Base-by-base conservation (phyloP, 2,329 filamentous ascomycete species). In the Fragosphaeria purpurea region DNA sequence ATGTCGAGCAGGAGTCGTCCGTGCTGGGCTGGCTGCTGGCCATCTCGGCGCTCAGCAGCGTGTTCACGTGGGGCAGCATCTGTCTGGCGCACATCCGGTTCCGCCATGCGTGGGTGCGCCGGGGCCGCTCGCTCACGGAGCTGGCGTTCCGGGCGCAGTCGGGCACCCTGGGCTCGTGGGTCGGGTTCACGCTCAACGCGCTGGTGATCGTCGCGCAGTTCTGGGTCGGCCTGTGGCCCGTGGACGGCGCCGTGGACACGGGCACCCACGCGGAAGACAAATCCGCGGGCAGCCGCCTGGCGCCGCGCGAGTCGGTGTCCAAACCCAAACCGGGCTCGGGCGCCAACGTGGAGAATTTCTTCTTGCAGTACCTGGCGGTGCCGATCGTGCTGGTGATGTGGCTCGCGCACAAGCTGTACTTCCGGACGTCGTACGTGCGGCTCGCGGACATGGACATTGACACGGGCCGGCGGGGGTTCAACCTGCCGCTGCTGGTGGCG, bases 41-140 rank as follows among this genome's bases (percentile, higher is more conserved):
- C 53, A 74, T 88, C 45, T 86, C 83, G 1, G 85, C 82, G 45
- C 74, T 89, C 31, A 85, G 82, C 8, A 83, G 79, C 44, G 77
- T 88, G 62, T 86, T 90, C 70, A 89, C 85, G 5, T 90, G 86
- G 86, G 80, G 75, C 50, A 86, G 86, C 57, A 91, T 95, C 65
- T 95, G 88, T 65, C 70, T 94, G n/a, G 80, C 85, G 31, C 90
- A 96, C 67, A 94, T 96, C 62, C 88, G 89, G 50, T 96, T 96
- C 77, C 87, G 90, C 56, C 70, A 70, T 32, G 87, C 83, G n/a
- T 95, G 88, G 88, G 74, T 72, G 43, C 62, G 69, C 10, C 79
- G 83, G 54, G 86, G 85, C 43, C 84, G 83, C 63, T 74, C 71
- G n/a, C 70, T 90, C 38, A 73, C 81, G 50, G 86, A 95, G 59